A percentile compares a stretch with the other conserved stretches of the same genome.
These are phyloP conservation scores for Carallia brachiata DNA, from an alignment of 345 rosid genomes.

Conservation along the genomic window DNA sequence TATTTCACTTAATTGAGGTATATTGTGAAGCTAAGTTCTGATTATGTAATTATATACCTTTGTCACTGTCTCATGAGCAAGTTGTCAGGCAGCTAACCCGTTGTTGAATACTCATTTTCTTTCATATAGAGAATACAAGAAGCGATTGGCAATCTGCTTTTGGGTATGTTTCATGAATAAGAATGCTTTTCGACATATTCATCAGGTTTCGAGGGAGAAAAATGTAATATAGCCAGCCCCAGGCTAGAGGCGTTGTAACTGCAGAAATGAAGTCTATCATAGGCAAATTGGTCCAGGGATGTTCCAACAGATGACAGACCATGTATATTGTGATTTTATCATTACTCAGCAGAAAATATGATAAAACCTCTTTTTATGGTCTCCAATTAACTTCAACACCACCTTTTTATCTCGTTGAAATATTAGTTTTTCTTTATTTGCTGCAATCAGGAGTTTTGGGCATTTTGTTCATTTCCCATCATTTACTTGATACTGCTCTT, in stretches of 20 bases:
- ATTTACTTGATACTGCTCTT: background rate
- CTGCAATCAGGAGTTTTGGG: background rate
- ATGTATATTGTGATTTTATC: slow-evolving; percentile 38
- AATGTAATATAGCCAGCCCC: slow-evolving; percentile 89
- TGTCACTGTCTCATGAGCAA: too few species aligned
- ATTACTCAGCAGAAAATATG: background rate
- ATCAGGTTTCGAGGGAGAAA: slow-evolving; percentile 97
- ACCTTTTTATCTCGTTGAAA: background rate
- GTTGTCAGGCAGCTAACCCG: too few species aligned
- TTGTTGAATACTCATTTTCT: background rate
- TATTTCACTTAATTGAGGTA: too few species aligned
- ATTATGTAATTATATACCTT: too few species aligned
- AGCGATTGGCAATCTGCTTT: background rate
- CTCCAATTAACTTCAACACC: background rate
- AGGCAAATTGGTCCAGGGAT: slow-evolving; percentile 99
- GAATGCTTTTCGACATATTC: slow-evolving; percentile 5
- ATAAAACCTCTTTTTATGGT: background rate
- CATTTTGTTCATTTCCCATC: background rate
- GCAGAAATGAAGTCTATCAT: slow-evolving; percentile 97
- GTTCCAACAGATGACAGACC: slow-evolving; percentile 99
- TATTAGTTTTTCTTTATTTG: background rate
- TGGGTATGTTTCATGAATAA: background rate
- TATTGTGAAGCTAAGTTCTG: too few species aligned
- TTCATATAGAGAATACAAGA: background rate
- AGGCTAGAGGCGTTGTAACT: slow-evolving; percentile 94